Conservation (phyloP, 73 alveolate species). For the Urostyla sp. region DNA sequence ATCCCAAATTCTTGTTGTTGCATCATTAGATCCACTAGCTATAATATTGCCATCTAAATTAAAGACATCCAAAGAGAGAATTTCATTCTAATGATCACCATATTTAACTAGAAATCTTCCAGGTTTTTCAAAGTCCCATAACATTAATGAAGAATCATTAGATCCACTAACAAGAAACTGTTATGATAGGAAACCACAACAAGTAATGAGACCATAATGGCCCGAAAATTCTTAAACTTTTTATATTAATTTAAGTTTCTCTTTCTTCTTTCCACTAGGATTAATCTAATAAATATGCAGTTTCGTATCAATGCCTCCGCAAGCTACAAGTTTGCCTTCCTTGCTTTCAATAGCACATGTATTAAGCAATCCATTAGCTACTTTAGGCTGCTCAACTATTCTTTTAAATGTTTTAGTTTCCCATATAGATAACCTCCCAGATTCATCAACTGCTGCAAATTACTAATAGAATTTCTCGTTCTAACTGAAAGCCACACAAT, state of each 20-base stretch:
- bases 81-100: constrained; percentile 61
- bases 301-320: constrained; percentile 76
- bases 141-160: constrained; percentile 62
- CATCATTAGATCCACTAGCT: constrained; percentile 70
- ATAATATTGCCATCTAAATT: constrained; percentile 61
- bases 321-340: constrained; percentile 70
- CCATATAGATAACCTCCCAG: constrained; percentile 52
- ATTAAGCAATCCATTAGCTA: constrained; percentile 58
- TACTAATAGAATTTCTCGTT: constrained; percentile 31
- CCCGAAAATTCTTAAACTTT: constrained; percentile 58
- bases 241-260: constrained; percentile 44
- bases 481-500: constrained; percentile 37
- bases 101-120: constrained; percentile 67
- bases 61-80: constrained; percentile 58
- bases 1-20: constrained; percentile 72
- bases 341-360: constrained; percentile 62
- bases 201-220: constrained; percentile 66
- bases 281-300: constrained; percentile 45
- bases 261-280: constrained; percentile 63
- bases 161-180: constrained; percentile 54
- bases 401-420: constrained; percentile 48
- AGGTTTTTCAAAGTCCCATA: constrained; percentile 75
- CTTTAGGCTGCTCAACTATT: constrained; percentile 53
- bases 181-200: constrained; percentile 53
- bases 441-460: constrained; percentile 56